Evolutionary conservation across 495 filamentous ascomycete genomes (phyloP), one percentile per base, ranked within the genome.

Genomic region (Lasiosphaeria hispida): DNA sequence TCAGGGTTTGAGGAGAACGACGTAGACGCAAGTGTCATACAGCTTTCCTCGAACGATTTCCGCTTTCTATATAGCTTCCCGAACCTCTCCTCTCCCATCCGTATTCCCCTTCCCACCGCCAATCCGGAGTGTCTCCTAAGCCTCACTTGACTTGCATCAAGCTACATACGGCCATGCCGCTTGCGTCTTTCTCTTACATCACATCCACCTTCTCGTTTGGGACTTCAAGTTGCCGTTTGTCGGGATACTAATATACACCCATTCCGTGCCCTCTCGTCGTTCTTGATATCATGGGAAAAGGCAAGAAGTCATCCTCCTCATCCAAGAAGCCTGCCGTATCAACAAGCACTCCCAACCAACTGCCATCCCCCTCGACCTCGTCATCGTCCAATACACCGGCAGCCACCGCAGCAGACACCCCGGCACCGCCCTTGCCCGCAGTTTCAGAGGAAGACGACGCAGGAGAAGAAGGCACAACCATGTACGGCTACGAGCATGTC

Each of bases 401-500:
- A 11, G 14, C 37, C 36, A 35, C 55, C 19, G 10, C 53, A 40
- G 33, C 36, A 18, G 10, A 53, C 35, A 30, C 43, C 23, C 53
- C 58, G 4, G 47, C 60, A 3, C 13, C 57, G 18, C 15, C 35
- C 18, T 10, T 53, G 7, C 30, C 49, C 7, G 11, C 19, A 19
- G 18, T 48, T n/a, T 36, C 56, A 11, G 53, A 35, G 11, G 39
- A 45, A 35, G 39, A 48, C 38, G 47, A 40, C 13, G 30, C 54
- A 35, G 18, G 45, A 18, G 5, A 52, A 40, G 15, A 50, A 54
- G 19, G 57, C 13, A 18, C 17, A 17, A 61, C 48, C 33, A 72
- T 72, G 68, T 71, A 71, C 64, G 61, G 63, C 42, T 67, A 72
- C 63, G 69, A 71, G 39, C 63, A 69, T 10, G 63, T 69, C 60